Base-by-base conservation (phyloP, 2,329 filamentous ascomycete genomes). In the Colletotrichum karsti region DNA sequence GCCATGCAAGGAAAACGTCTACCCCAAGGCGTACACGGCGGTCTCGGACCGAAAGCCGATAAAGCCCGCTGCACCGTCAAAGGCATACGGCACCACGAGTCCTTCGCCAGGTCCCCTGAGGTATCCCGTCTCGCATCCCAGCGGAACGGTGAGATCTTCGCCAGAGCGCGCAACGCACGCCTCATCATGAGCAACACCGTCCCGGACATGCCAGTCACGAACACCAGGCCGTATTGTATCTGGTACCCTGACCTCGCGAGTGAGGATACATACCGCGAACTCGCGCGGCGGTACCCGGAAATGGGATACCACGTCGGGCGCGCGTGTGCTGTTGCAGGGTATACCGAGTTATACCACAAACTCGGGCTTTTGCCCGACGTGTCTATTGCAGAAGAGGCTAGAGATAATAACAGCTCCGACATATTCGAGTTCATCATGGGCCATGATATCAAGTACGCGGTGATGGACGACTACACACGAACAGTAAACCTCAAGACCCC, bases 311-410 rank as follows among this genome's bases (percentile, higher is more conserved):
- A 81, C 12, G 76, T 81, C n/a, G 80, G 75, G 6, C 75, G 80
- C 3, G 78, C 80, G 0, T 83, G 81, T 68, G 81, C 81, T 7
- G 78, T 76, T 1, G 82, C 76, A 1, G 78, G 79, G 2, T 81
- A 81, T 46, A 61, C 53, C 6, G 67, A 72, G 7, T 72, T 83
- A 2, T 82, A 79, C 61, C 33, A 68, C 1, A 77, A 81, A 60
- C 75, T 82, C 3, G 69, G 78, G 50, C 61, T 81, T 7, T 72
- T 82, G 1, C 80, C 81, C 1, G 80, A 83, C 33, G 73, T 77
- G 6, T 73, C 75, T 33, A 77, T 83, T 26, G 80, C 80, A 0
- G 81, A 82, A 58, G 81, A 83, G 66, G 80, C 80, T 8, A 73
- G 77, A 5, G 78, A 81, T 13, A 74, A 22, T 26, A 1, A n/a